These are phyloP conservation scores for Vachellia pachyceras DNA, from an alignment of 306 rosid genomes.

Conservation along the genomic window DNA sequence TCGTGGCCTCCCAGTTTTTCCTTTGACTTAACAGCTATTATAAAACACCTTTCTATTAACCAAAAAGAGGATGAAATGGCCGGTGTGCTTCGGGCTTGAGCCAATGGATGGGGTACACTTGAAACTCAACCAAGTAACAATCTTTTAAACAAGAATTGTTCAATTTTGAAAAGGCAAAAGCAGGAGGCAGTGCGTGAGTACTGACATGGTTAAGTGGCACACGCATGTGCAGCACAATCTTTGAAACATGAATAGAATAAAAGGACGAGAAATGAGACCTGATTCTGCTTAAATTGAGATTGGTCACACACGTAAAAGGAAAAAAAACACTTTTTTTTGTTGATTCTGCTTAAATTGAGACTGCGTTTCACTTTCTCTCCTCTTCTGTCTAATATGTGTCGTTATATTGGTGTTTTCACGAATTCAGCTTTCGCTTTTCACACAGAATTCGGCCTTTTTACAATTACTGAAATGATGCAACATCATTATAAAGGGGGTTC, in stretches of 20 bases:
- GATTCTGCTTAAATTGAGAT: slow-evolving; percentile 51
- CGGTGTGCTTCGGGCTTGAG: slow-evolving; percentile 21
- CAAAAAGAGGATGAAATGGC: not conserved
- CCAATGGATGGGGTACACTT: slow-evolving; percentile 13
- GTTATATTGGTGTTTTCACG: slow-evolving; percentile 15
- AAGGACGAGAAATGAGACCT: slow-evolving; percentile 29
- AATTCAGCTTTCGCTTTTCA: slow-evolving; percentile 49
- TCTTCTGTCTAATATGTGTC: not conserved
- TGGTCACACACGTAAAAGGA: slow-evolving; percentile 36
- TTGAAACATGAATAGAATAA: slow-evolving; percentile 26
- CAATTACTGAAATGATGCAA: slow-evolving; percentile 51
- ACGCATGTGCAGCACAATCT: slow-evolving; percentile 49
- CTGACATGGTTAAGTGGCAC: slow-evolving; percentile 17
- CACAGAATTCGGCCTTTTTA: slow-evolving; percentile 55
- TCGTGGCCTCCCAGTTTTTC: slow-evolving; percentile 5
- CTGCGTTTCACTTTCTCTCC: slow-evolving; percentile 17
- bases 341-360: no score
- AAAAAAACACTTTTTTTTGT: slow-evolving; percentile 41
- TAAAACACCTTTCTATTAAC: slow-evolving; percentile 15
- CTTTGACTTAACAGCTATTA: slow-evolving; percentile 49
- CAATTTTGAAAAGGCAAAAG: slow-evolving; percentile 8
- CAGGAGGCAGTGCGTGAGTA: not conserved
- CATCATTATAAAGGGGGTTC: slow-evolving; percentile 44
- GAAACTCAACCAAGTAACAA: slow-evolving; percentile 2
- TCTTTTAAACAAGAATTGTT: not conserved